Base-by-base conservation (phyloP, 1,139 yeast species). In the Kodamaea suecica region DNA sequence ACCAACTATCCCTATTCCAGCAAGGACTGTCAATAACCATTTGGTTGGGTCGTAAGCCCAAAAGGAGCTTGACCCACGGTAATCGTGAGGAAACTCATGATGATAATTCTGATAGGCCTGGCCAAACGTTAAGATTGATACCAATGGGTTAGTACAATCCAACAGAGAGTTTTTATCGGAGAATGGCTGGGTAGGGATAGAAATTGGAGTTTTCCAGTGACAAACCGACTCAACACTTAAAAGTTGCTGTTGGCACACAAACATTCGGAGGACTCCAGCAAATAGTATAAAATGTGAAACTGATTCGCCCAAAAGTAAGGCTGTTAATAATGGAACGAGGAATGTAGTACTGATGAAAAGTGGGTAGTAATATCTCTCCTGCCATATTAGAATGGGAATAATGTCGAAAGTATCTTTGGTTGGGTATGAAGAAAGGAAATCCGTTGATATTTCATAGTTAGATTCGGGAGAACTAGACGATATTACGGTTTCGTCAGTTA, bases 11-110 rank as follows among this genome's bases (percentile, higher is more conserved):
- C 78, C 74, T 1, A 76, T 17, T 32, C 59, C 45, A 7, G 61
- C 57, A 17, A 78, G 50, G 0, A 64, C 31, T 47, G 61, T 63
- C 10, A 81, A 58, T 25, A 70, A 63, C 82, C 84, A 78, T 51
- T 79, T 80, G 3, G 84, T 76, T 1, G 88, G 87, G 51, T 82
- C 88, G 49, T 73, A 76, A 1, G 76, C 72, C 46, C 70, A 69
- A 55, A 65, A 54, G 17, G 74, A 66, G 19, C 69, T 59, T 8
- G 61, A 53, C 7, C 77, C 75, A 34, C 81, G 61, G 51, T 76
- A 81, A 52, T 82, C 88, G 42, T 76, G 78, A 2, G 87, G 84
- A 45, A 82, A 82, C 49, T 80, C 87, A 50, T 82, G 87, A 52
- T 82, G 90, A 50, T 76, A 82, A 50, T 80, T 81, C 44, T 80